Evolutionary conservation across 208 protist genomes (phyloP), one percentile per base, ranked within the genome.

Genomic region (Sergeia podlipaevii): DNA sequence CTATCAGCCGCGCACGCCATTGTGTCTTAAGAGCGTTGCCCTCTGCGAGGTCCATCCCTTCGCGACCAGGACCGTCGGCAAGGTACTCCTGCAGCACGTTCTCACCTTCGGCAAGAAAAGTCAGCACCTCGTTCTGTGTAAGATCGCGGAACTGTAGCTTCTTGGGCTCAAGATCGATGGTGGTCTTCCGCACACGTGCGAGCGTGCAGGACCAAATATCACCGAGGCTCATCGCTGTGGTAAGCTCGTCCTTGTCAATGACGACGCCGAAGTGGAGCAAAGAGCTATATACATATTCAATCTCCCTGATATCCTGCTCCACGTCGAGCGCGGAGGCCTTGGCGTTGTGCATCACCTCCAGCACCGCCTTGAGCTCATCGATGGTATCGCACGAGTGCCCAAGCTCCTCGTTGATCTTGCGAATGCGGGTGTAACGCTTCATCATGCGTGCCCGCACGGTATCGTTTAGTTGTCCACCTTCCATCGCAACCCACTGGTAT

Each of bases 301-400:
- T 94, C 53, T 98, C 95, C 24, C 54, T 73, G 45, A 97, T 97
- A 50, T 89, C 74, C 46, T 97, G 75, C 77, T 98, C 94, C 41
- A 98, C 93, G 56, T 96, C 89, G 46, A 98, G 81, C 15, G 82
- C 88, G 18, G 64, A 78, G 17, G 78, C 67, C 32, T 74, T 57
- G 30, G 97, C 86, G 36, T 96, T 79, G 62, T 97, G 91, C 64
- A 98, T 98, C 33, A 95, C 75, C 53, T 90, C 80, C 32, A 99
- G 77, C 10, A 99, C 89, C 41, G 77, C 73, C 78, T 98, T 98
- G 33, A 99, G 78, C 66, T 98, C 95, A n/a, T 97, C 96, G 38
- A 99, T 94, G 49, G 86, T 91, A 43, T 97, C 88, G 51, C 95
- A 96, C 18, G 70, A 59, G 36, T 62, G 66, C 43, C 79, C 48